Evolutionary conservation across 2,329 filamentous ascomycete genomes (phyloP), one percentile per base, ranked within the genome.

Genomic region (Colletotrichum higginsianum): DNA sequence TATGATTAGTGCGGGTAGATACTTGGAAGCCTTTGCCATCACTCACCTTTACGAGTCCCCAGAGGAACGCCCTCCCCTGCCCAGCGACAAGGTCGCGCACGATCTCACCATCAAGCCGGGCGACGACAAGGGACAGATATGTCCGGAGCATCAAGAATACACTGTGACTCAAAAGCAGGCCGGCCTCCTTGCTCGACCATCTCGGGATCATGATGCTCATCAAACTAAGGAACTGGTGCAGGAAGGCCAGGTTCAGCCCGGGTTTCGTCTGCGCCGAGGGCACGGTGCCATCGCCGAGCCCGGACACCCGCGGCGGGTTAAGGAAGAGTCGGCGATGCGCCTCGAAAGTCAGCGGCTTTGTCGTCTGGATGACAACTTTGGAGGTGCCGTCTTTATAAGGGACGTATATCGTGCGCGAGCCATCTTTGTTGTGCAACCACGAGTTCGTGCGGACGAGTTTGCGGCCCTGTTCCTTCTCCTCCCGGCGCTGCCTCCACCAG

Each of bases 131-230:
- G 12, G 96, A 98, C 13, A 99, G 88, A 78, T 99, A 99, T 55
- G 96, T 99, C 72, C 96, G 88, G 63, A 98, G 86, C 86, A 99
- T 91, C 74, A 99, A 83, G 81, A 98, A 99, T 40, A 94, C 86
- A 21, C 94, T 93, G 78, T 99, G 96, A 78, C 95, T 96, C 73
- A 98, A 82, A 40, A 99, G 86, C 74, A 99, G 84, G 1, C 95
- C 96, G 0, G 96, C 95, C 84, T 98, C 96, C 81, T 99, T 99
- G 81, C 95, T 98, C 18, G 92, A 92, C 93, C 96, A 98, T 74
- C 96, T 87, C 7, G 96, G 96, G 73, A 99, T 93, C 94, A 98
- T 97, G 79, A 99, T 98, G 83, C 95, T 98, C 84, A 98, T 90
- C 66, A 99, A 84, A 78, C 96, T 98, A 62, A 98, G 87, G 77